These are phyloP conservation scores for Tephrocybe sp. DNA, from an alignment of 768 basidiomycete genomes.

Conservation along the genomic window DNA sequence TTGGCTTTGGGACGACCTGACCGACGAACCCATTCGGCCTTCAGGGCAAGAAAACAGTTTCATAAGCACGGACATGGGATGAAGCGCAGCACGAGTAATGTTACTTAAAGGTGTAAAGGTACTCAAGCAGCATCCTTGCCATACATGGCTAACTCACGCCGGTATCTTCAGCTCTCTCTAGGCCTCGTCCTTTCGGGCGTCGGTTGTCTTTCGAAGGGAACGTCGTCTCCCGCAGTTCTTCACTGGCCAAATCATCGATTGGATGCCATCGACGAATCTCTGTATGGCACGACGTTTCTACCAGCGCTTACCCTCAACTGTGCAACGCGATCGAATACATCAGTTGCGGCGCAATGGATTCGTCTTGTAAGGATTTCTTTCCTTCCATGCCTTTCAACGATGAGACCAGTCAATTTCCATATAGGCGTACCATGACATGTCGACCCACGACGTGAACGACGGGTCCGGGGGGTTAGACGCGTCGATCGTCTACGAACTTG, in stretches of 20 bases:
- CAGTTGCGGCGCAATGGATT: conserved; percentile 1
- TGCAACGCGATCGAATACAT: not conserved
- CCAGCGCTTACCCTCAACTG: not conserved
- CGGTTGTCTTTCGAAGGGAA: too few relatives aligned
- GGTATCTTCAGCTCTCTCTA: too few relatives aligned
- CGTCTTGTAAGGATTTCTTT: not conserved
- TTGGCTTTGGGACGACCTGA: too few relatives aligned
- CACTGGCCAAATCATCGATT: not conserved
- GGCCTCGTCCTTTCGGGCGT: too few relatives aligned
- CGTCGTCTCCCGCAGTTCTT: not conserved
- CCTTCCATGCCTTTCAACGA: not conserved
- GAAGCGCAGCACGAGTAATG: too few relatives aligned
- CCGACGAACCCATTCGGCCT: too few relatives aligned
- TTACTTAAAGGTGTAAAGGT: too few relatives aligned
- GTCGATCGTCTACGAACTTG: conserved; percentile 24
- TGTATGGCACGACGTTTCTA: not conserved
- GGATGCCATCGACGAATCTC: not conserved
- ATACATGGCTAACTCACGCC: too few relatives aligned
- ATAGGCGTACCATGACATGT: conserved; percentile 24
- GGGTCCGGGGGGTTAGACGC: conserved; percentile 29
- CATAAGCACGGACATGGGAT: too few relatives aligned
- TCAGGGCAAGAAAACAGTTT: too few relatives aligned
- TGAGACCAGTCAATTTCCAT: not conserved
- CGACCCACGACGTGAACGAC: conserved; percentile 21
- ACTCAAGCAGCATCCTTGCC: too few relatives aligned